phyloP scores from a whole-genome alignment of 306 rosid genomes.

The Acacia melanoxylon region DNA sequence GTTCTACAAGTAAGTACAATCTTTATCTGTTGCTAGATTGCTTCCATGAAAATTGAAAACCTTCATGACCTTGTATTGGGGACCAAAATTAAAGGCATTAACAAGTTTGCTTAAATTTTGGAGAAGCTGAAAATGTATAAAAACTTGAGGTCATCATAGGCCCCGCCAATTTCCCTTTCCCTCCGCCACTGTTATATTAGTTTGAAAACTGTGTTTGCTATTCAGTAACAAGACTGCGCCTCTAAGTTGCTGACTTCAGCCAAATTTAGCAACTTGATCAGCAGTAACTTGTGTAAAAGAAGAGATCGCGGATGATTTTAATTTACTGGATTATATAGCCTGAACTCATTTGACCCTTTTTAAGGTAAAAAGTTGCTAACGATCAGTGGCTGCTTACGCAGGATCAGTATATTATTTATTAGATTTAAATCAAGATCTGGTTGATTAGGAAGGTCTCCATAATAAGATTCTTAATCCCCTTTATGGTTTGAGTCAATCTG shows the following conservation, averaged over 20 bases:
- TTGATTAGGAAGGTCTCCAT: not conserved
- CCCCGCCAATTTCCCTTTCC: not conserved
- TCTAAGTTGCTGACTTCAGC: not conserved
- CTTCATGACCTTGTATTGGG: not conserved
- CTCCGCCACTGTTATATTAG: not conserved
- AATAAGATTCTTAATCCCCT: not conserved
- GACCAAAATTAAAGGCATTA: not conserved
- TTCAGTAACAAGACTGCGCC: not conserved
- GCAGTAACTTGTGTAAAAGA: not conserved
- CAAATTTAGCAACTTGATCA: not conserved
- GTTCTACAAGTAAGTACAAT: constrained; percentile 81
- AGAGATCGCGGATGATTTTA: not conserved
- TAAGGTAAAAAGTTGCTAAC: not conserved
- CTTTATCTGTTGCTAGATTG: not conserved
- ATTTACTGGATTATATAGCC: not conserved
- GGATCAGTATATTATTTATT: not conserved
- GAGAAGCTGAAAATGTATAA: not conserved
- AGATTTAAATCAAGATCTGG: not conserved
- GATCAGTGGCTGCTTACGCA: not conserved
- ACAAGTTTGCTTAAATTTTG: no score
- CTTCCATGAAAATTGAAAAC: constrained; percentile 9
- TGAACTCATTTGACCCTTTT: not conserved
- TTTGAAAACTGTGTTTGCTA: constrained; percentile 11
- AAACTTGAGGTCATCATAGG: not conserved
- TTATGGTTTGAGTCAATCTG: not conserved